Base-by-base conservation (phyloP, 2,329 filamentous ascomycete genomes). In the Juglanconis oblonga region DNA sequence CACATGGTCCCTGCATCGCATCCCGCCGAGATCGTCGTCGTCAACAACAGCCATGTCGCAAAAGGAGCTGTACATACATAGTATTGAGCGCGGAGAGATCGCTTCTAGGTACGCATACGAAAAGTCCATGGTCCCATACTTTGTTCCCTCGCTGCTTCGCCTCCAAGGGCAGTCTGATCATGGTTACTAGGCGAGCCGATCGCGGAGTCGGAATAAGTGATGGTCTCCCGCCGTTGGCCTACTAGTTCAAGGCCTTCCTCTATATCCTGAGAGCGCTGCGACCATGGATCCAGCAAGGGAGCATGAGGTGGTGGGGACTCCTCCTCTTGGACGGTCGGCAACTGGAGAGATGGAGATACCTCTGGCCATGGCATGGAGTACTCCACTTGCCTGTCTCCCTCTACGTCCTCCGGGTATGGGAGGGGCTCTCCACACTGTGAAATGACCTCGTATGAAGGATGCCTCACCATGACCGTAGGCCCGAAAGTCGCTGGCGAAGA, bases 91-190 rank as follows among this genome's bases (percentile, higher is more conserved):
- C 24, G 24, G 24, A 24, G 24, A 29, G n/a, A 4, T 24, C 24
- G 24, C 24, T 24, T 24, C 24, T 24, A 24, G 24, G 24, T 24
- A 24, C 24, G 24, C 24, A 24, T 24, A 24, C 24, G 24, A 24
- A 24, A 24, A 24, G 24, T 24, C 24, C 24, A 24, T 24, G 24
- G 24, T 24, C 24, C 24, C 24, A 24, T 24, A 24, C 24, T 24
- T 24, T 24, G 2, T 24, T 24, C 24, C 24, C 24, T 81, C 5
- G 81, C 82, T 14, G 82, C 75, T 1, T 74, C 71, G 1, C 73
- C 69, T 9, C 74, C 72, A 3, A 70, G 70, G 3, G 77, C 72
- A 52, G 67, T 24, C 24, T 24, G 24, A 24, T 24, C 24, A 24
- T 24, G 24, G 2, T 24, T 24, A 24, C 24, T 24, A 24, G 24